Conservation (phyloP, 208 protist genomes). For the Trichomonas gallinae region DNA sequence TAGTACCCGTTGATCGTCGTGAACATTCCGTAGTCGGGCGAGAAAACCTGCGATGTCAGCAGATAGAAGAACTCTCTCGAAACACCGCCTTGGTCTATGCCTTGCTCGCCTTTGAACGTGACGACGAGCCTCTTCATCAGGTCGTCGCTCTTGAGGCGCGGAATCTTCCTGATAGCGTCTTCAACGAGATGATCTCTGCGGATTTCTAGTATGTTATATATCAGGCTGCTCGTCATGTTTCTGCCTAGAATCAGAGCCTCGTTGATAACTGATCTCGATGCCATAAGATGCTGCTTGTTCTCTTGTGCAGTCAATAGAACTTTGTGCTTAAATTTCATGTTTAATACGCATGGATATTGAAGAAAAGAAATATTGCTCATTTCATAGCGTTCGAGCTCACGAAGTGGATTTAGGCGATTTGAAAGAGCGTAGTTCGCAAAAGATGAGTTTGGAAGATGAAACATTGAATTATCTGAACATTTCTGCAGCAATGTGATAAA, state of each 20-base stretch:
- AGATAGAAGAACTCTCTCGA: constrained; percentile 86
- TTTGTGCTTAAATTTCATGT: neutral
- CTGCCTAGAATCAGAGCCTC: neutral
- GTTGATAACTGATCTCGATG: neutral
- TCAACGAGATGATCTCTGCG: constrained; percentile 6
- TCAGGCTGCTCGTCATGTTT: too few relatives aligned
- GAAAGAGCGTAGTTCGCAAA: neutral
- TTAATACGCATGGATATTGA: neutral
- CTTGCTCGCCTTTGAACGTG: constrained; percentile 67
- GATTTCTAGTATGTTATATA: neutral
- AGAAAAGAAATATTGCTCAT: neutral
- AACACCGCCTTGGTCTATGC: constrained; percentile 75
- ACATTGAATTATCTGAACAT: neutral
- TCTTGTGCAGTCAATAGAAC: neutral
- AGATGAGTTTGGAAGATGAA: neutral
- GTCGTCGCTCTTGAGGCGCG: constrained; percentile 27
- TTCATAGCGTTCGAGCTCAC: neutral
- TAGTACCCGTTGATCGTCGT: constrained; percentile 43
- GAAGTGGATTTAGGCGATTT: neutral
- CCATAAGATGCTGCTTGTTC: neutral
- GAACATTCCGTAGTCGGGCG: constrained; percentile 74
- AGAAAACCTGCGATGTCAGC: constrained; percentile 63
- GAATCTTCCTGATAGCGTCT: neutral
- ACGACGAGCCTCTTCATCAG: constrained; percentile 65
- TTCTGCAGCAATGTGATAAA: neutral